A percentile compares a stretch with the other conserved stretches of the same genome.
Conservation (phyloP, 495 filamentous ascomycete species). For the Tuber calosporum region DNA sequence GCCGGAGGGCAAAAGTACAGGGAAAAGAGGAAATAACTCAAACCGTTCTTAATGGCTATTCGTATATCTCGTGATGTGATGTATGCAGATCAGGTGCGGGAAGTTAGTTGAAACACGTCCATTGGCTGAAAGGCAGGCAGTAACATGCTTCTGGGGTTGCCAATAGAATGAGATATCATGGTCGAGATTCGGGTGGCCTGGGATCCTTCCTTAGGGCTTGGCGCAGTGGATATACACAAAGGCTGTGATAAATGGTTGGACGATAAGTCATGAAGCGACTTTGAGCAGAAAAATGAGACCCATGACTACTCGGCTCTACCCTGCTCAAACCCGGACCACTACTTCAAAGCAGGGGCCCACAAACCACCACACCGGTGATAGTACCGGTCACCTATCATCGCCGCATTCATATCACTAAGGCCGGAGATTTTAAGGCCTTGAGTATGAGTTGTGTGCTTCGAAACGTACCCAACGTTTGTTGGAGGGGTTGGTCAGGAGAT, state of each 20-base stretch:
- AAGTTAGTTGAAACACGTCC: background rate
- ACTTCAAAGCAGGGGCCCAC: background rate
- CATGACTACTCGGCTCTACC: background rate
- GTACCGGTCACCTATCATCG: background rate
- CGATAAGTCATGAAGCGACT: background rate
- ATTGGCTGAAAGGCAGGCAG: background rate
- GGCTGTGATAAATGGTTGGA: background rate
- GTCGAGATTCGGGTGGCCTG: background rate
- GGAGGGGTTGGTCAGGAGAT: background rate
- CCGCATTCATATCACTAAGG: background rate
- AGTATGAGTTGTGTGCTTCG: background rate
- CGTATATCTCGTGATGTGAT: background rate
- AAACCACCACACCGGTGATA: background rate
- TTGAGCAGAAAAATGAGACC: background rate
- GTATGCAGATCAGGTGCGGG: background rate
- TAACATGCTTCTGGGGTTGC: background rate
- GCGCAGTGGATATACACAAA: background rate
- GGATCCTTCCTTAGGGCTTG: background rate
- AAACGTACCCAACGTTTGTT: background rate
- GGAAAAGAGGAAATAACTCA: background rate
- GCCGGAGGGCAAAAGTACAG: background rate
- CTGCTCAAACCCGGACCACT: background rate
- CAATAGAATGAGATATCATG: background rate
- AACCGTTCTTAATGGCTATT: background rate
- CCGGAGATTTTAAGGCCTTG: background rate